Percentiles rank a stretch among this genome's conserved stretches.
Evolutionary conservation across 2,329 filamentous ascomycete genomes (phyloP).

Genomic region (Colletotrichum liriopes): DNA sequence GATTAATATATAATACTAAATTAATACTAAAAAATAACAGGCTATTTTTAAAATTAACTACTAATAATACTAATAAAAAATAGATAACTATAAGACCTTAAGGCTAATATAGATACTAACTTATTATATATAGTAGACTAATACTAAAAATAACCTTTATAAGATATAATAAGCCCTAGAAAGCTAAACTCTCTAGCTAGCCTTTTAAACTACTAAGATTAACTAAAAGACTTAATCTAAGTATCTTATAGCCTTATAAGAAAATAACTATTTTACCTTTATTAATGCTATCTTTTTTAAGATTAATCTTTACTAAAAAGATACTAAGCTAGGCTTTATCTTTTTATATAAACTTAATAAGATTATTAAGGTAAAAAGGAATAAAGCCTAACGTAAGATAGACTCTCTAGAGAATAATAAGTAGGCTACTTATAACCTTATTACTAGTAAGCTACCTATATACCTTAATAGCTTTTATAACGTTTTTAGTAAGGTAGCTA

Average conservation of each 20-base stretch:
- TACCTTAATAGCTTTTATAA: neutral
- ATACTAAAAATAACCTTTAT: neutral
- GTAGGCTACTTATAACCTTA: neutral
- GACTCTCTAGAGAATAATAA: neutral
- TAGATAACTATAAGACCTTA: neutral
- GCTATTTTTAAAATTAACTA: neutral
- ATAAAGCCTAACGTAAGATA: neutral
- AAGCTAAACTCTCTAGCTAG: neutral
- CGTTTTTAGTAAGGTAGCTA: neutral
- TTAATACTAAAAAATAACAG: neutral
- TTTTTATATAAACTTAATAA: neutral
- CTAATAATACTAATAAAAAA: neutral
- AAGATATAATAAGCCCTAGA: neutral
- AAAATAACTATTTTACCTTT: neutral
- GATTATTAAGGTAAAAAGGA: neutral
- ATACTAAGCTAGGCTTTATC: neutral
- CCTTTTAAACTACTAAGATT: too few species aligned
- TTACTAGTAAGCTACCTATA: neutral
- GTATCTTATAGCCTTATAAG: too few species aligned
- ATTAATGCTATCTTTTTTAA: neutral
- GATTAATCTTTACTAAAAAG: fast-evolving
- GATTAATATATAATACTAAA: neutral
- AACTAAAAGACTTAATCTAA: too few species aligned
- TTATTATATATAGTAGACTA: neutral
- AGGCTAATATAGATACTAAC: neutral